Percentiles rank a stretch among this genome's conserved stretches.
Evolutionary conservation across 2,329 filamentous ascomycete species (phyloP).

Genomic region (Geosmithia putterillii): DNA sequence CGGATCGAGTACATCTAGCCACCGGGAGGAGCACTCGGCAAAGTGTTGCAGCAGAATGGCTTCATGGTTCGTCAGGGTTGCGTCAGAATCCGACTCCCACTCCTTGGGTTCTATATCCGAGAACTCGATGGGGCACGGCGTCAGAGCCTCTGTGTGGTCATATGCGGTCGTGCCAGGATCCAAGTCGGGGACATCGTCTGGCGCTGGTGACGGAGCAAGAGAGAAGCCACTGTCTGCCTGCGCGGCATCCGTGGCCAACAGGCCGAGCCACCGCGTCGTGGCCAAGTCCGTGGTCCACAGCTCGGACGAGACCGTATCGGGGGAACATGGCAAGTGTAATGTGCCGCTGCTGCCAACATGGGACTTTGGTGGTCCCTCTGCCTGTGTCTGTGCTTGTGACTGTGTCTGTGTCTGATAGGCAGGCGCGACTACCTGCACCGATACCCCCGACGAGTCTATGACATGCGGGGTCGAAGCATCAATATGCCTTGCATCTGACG

Average conservation of each 20-base stretch:
- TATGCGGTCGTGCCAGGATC: no score
- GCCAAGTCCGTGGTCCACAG: constrained; percentile 13
- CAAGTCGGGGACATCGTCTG: neutral
- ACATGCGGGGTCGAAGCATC: neutral
- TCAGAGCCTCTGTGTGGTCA: no score
- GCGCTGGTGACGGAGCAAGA: constrained; percentile 8
- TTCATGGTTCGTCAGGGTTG: constrained; percentile 11
- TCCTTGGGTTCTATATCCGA: constrained; percentile 10
- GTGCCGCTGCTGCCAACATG: neutral
- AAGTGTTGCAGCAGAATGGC: constrained; percentile 15
- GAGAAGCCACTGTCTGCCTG: constrained; percentile 18
- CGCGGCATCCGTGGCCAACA: constrained; percentile 5
- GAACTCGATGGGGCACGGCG: neutral
- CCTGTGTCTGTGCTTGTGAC: neutral
- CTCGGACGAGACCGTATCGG: constrained; percentile 5
- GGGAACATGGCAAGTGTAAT: neutral
- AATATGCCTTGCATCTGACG: neutral
- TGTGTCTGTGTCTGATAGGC: neutral
- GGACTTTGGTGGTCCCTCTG: neutral
- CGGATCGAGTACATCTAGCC: constrained; percentile 6
- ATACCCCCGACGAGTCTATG: neutral
- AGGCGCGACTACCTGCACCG: neutral
- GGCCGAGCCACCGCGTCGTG: constrained; percentile 8
- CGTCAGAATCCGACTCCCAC: constrained; percentile 12
- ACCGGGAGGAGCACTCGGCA: constrained; percentile 9